A percentile compares a stretch with the other conserved stretches of the same genome.
These are phyloP conservation scores for Glycine latifolia DNA, from an alignment of 306 rosid genomes.

Conservation along the genomic window DNA sequence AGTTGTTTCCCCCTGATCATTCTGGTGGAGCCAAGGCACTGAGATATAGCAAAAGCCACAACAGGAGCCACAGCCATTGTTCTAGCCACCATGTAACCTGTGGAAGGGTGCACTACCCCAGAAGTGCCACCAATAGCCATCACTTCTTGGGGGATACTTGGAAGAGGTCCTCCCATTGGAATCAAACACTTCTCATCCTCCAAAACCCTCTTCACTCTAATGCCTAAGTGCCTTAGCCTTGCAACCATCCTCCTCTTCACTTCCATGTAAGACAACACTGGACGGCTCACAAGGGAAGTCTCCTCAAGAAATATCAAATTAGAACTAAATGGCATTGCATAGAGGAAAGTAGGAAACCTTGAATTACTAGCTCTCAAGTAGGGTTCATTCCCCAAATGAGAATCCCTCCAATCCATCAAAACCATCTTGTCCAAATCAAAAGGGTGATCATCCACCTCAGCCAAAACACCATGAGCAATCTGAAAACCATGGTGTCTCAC, in stretches of 20 bases:
- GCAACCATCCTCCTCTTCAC: conserved; percentile 84
- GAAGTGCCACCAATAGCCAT: conserved; percentile 82
- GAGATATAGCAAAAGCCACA: conserved; percentile 63
- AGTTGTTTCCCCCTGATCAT: conserved; percentile 80
- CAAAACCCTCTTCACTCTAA: conserved; percentile 66
- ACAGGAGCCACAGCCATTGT: conserved; percentile 66
- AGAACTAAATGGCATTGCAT: conserved; percentile 91
- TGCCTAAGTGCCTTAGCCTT: conserved; percentile 81
- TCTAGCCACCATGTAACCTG: conserved; percentile 84
- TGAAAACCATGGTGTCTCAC: conserved; percentile 71
- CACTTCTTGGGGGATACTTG: conserved; percentile 69
- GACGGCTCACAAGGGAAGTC: conserved; percentile 85
- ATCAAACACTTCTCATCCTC: conserved; percentile 92
- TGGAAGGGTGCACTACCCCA: conserved; percentile 88
- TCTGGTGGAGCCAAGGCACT: conserved; percentile 81
- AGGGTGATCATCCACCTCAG: conserved; percentile 81
- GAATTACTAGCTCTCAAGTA: conserved; percentile 61
- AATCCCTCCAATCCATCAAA: conserved; percentile 67
- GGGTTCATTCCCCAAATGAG: conserved; percentile 84
- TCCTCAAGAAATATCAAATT: conserved; percentile 81
- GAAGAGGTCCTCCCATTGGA: conserved; percentile 96
- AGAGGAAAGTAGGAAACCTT: conserved; percentile 74
- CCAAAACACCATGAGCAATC: conserved; percentile 87
- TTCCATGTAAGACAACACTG: conserved; percentile 66
- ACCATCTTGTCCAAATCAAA: conserved; percentile 83